phyloP scores from a whole-genome alignment of 2,329 filamentous ascomycete genomes.

The Chaetomiaceae sp. region DNA sequence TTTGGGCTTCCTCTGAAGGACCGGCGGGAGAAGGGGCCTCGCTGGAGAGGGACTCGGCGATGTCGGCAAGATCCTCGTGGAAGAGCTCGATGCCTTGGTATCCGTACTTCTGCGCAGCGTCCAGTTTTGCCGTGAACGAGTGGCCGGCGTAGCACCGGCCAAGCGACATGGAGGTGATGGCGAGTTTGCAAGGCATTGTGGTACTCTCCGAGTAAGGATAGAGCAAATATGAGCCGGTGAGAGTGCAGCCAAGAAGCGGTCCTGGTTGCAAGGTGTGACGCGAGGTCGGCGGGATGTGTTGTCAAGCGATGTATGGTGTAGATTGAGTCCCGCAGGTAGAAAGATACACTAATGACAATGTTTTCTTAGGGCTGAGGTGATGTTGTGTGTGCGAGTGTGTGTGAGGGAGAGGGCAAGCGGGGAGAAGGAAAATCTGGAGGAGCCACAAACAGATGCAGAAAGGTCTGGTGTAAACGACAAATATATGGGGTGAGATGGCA shows the following conservation, averaged over 20 bases:
- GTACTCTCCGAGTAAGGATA: not conserved
- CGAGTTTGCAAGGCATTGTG: constrained; percentile 54
- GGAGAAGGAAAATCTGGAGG: too few relatives aligned
- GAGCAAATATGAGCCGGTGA: not conserved
- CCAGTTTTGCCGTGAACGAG: constrained; percentile 61
- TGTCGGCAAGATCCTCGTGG: constrained; percentile 67
- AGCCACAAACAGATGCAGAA: too few relatives aligned
- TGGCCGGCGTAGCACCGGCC: constrained; percentile 67
- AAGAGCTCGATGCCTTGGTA: constrained; percentile 72
- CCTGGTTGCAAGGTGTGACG: too few relatives aligned
- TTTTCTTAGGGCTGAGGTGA: not conserved
- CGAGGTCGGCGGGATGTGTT: not conserved
- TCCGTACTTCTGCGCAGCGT: constrained; percentile 60
- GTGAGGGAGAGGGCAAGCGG: too few relatives aligned
- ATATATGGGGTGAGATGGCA: not conserved
- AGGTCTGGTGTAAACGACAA: not conserved
- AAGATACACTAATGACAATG: too few relatives aligned
- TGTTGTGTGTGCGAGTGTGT: not conserved
- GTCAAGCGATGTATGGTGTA: not conserved
- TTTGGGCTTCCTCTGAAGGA: constrained; percentile 24
- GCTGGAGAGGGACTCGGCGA: constrained; percentile 39
- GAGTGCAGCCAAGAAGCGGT: not conserved
- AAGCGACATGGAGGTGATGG: constrained; percentile 73
- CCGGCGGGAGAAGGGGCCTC: constrained; percentile 5
- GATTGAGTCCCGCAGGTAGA: not conserved